Base-by-base conservation (phyloP, 2,329 filamentous ascomycete genomes). In the Ceratocystis diversiconidia region DNA sequence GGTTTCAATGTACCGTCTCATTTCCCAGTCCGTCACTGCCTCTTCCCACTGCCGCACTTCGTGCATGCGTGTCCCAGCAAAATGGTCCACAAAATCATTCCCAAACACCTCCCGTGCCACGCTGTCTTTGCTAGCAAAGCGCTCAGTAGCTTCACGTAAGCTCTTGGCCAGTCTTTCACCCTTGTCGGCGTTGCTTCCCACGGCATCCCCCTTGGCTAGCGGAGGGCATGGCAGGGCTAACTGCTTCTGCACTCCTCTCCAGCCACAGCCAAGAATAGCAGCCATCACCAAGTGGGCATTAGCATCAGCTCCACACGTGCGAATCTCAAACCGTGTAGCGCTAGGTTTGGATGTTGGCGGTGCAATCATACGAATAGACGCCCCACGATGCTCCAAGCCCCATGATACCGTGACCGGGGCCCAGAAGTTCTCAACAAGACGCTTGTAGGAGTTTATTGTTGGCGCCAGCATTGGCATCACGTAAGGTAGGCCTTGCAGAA, bases 391-490 rank as follows among this genome's bases (percentile, higher is more conserved):
- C 76, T 97, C 94, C 4, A 96, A 78, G 0, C 94, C 94, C 94
- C 94, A 99, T 0, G 90, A 96, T 0, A 97, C 94, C 0, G 92
- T 96, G 5, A 99, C 94, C 0, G 94, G 94, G 0, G 94, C 94
- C 94, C 94, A 99, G 77, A 96, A 97, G 77, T 97, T 97, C 79
- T 99, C 94, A 1, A 99, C 94, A 0, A 99, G 82, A 2, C 94
- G 87, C 78, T 99, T 99, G 80, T 99, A 99, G 68, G 90, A 95
- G 80, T 99, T 99, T 72, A 99, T 84, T 0, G 90, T 99, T 0
- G 94, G 94, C 0, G 92, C 94, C 12, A 99, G 80, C 67, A 97
- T 80, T 0, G 94, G 94, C 94, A 99, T 99, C 70, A 97, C 85
- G 72, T 96, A 90, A 1, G 94, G 90, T 3, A 99, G 81, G 15